Percentiles rank a stretch among this genome's conserved stretches.
phyloP scores from a whole-genome alignment of 768 basidiomycete species.

The Calocera viscosa region DNA sequence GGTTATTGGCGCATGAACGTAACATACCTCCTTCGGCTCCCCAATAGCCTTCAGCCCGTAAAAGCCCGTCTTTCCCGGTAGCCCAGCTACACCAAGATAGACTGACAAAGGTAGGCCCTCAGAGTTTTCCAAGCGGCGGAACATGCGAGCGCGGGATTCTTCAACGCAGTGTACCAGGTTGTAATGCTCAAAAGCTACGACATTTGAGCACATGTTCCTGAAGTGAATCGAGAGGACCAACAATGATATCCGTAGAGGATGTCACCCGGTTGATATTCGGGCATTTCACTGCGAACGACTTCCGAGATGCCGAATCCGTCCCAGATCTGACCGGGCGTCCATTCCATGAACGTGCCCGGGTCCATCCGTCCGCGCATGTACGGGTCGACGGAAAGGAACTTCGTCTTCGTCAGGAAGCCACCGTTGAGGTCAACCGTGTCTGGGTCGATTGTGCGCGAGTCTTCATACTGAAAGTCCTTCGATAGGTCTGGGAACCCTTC shows the following conservation, averaged over 20 bases:
- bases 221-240: background rate
- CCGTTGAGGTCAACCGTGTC: constrained; percentile 5
- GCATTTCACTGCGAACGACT: background rate
- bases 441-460: background rate
- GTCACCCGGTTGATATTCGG: background rate
- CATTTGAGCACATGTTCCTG: background rate
- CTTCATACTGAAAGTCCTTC: background rate
- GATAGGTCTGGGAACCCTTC: constrained; percentile 9
- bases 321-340: background rate
- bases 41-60: constrained; percentile 34
- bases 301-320: background rate
- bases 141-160: background rate
- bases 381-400: constrained; percentile 4
- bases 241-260: background rate
- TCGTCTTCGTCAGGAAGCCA: background rate
- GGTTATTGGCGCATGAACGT: no score
- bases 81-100: background rate
- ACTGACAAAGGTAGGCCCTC: background rate
- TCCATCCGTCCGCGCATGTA: constrained; percentile 10
- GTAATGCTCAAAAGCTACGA: background rate
- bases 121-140: constrained; percentile 1
- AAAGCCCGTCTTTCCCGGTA: constrained; percentile 21
- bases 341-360: background rate
- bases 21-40: constrained; percentile 32
- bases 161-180: background rate